Evolutionary conservation across 257 asterid species (phyloP), one percentile per base, ranked within the genome.

Genomic region (Penstemon newberryi): DNA sequence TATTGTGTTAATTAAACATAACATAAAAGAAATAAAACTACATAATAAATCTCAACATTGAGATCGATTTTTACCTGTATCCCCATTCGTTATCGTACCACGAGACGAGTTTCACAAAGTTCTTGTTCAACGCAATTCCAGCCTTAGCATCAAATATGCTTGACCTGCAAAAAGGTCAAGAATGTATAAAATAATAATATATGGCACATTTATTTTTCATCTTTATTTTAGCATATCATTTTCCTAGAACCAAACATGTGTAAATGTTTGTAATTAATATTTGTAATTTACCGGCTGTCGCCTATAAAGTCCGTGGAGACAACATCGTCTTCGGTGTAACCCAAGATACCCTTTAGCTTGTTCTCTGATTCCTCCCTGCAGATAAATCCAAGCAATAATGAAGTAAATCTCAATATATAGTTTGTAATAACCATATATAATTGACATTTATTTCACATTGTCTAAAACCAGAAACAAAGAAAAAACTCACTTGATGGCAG

Each of bases 71-170:
- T 66, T 81, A 84, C 89, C 90, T 85, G 87, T 85, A 85, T 11
- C 91, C 91, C 88, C 88, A 81, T 75, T 85, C 91, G 13, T 85
- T 85, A 75, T 83, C 91, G 5, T 85, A 85, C 89, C 91, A 85
- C 62, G 89, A 77, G n/a, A 85, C 91, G 6, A 85, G 82, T 19
- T 85, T 85, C 44, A 81, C 89, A 18, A 85, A 85, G 47, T 75
- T 85, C 73, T 83, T 77, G 78, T 62, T 83, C 78, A 85, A 79
- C 7, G 91, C 86, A 41, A 83, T 85, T 15, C 88, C 91, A 10
- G 92, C 92, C 81, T 86, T 81, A 43, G 89, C 92, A 43, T 86
- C 92, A 33, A 86, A 86, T 44, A 86, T 81, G 80, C 89, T 86
- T 4, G 92, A 86, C 64, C 92, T 85, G 78, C 40, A 41, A 7